Evolutionary conservation across 306 rosid species (phyloP), one percentile per base, ranked within the genome.

Genomic region (Vigna unguiculata): DNA sequence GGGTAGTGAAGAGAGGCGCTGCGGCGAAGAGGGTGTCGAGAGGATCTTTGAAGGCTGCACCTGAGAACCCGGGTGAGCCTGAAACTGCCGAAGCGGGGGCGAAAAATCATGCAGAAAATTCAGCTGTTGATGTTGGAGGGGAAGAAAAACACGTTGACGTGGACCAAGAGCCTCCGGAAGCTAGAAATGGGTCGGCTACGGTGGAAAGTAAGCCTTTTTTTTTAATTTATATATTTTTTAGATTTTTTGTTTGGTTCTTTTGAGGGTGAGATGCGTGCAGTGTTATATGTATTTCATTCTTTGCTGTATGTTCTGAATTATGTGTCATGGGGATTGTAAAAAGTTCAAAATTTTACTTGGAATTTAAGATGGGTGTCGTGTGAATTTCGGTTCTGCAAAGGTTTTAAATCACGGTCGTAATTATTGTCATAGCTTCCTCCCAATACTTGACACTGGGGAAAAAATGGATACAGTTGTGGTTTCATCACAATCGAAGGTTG

Each of bases 171-270:
- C 30, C 10, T 41, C 19, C 12, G 28, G 48, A 79, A 13, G 83
- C 71, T 14, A 54, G 78, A 47, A 86, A 87, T 52, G 87, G 65
- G 10, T 69, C 49, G 43, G 82, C 34, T 84, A 19, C 28, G 46
- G 72, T 78, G 61, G 87, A 78, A 83, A 88, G 99, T 92, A 83
- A 90, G 91, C 79, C 17, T 4, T 9, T 14, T 12, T 46, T 14
- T 19, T 0, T 4, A 8, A 11, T 2, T 22, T 11, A 6, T 17
- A 47, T 45, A 22, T 6, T 55, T 66, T 62, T 22, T 51, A 22
- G 58, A 55, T 20, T 36, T 36, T n/a, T 59, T 14, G 1, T 74
- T 28, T 40, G 48, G 68, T 52, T 74, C 25, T 20, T 41, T 53
- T 25, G 15, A 20, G 30, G 34, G 14, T 57, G 55, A 64, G 36